Conservation (phyloP, 805 yeast genomes). For the Barnettozyma pratensis region DNA sequence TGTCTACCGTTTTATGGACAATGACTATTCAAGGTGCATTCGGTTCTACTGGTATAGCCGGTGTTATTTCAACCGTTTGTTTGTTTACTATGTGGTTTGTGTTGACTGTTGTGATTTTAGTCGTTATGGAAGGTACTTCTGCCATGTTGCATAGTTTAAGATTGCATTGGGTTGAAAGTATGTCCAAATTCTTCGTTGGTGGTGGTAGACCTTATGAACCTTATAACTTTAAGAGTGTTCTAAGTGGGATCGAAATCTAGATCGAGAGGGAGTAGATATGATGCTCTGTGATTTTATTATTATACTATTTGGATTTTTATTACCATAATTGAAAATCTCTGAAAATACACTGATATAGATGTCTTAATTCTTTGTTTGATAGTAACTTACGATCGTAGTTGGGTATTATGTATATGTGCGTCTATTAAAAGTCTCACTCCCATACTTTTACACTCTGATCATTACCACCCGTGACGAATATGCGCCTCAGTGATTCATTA, state of each 20-base stretch:
- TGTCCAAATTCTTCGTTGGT: slow-evolving; percentile 97
- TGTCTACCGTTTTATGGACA: slow-evolving; percentile 78
- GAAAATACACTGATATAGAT: background rate
- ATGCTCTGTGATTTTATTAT: too few relatives aligned
- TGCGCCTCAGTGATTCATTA: slow-evolving; percentile 51
- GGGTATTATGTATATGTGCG: too few relatives aligned
- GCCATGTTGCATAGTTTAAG: slow-evolving; percentile 98
- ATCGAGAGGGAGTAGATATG: background rate
- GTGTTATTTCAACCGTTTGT: slow-evolving; percentile 70
- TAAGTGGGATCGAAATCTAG: slow-evolving; percentile 13
- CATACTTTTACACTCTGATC: slow-evolving; percentile 90
- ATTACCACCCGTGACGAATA: slow-evolving; percentile 89
- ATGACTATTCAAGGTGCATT: slow-evolving; percentile 89
- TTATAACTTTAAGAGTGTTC: slow-evolving; percentile 50
- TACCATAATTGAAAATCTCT: background rate
- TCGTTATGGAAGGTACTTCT: slow-evolving; percentile 97
- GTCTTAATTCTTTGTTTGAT: background rate
- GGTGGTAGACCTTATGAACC: slow-evolving; percentile 91
- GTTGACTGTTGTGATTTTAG: slow-evolving; percentile 84
- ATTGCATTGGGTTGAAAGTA: slow-evolving; percentile 98
- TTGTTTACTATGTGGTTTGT: slow-evolving; percentile 94
- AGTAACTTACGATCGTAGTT: too few relatives aligned
- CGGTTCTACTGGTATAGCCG: slow-evolving; percentile 45
- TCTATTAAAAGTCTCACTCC: slow-evolving; percentile 37
- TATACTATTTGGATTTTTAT: background rate